phyloP scores from a whole-genome alignment of 768 basidiomycete species.

The Nidula microcarpa region DNA sequence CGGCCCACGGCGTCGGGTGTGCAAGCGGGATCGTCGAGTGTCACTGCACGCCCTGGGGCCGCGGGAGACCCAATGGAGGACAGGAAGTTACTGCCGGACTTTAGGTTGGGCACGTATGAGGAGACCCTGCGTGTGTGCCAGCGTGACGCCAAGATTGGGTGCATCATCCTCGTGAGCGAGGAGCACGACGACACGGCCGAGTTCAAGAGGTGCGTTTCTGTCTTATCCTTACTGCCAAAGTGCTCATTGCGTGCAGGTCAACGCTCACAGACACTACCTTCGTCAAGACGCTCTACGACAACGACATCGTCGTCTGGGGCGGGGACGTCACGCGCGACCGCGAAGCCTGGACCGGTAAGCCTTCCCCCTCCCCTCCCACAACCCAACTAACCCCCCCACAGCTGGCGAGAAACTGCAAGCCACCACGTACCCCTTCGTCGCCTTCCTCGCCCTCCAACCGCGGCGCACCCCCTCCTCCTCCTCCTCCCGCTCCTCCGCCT shows the following conservation, averaged over 20 bases:
- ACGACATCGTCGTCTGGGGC: conserved; percentile 85
- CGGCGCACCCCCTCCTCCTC: conserved; percentile 40
- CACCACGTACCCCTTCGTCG: conserved; percentile 91
- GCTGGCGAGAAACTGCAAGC: conserved; percentile 73
- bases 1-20: conserved; percentile 29
- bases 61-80: conserved; percentile 22
- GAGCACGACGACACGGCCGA: conserved; percentile 88
- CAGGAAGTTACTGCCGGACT: conserved; percentile 68
- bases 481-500: conserved; percentile 22
- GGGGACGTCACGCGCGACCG: conserved; percentile 76
- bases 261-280: conserved; percentile 76
- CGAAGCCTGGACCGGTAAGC: conserved; percentile 71
- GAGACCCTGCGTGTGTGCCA: conserved; percentile 69
- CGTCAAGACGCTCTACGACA: conserved; percentile 64
- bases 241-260: conserved; percentile 34
- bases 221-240: not conserved
- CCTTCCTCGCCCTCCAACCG: conserved; percentile 87
- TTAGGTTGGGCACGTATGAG: conserved; percentile 80
- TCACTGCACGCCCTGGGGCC: conserved; percentile 28
- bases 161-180: conserved; percentile 79
- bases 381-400: conserved; percentile 7
- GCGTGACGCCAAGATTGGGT: conserved; percentile 68
- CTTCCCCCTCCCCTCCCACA: conserved; percentile 5
- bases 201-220: conserved; percentile 71
- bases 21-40: conserved; percentile 44